Evolutionary conservation across 139 green algal genomes (phyloP).

Genomic region (Astrephomene gubernaculifera): DNA sequence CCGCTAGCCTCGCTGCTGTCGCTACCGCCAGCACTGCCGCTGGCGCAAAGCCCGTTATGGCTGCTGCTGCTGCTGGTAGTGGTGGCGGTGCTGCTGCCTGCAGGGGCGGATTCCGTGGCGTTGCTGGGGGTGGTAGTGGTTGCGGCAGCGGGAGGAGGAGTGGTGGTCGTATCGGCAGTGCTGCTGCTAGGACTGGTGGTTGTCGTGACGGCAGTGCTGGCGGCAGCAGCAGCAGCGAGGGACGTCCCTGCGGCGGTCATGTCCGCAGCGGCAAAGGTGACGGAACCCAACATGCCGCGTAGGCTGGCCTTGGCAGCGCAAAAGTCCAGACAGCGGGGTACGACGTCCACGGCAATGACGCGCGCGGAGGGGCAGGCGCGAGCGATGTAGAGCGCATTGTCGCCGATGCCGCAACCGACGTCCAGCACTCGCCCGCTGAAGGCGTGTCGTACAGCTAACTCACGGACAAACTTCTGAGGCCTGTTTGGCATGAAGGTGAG

Average conservation of each 20-base stretch:
- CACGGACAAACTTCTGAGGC: constrained; percentile 7
- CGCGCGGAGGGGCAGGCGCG: neutral
- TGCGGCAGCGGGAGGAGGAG: too few species aligned
- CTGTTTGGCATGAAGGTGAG: too few species aligned
- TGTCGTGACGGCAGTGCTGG: too few species aligned
- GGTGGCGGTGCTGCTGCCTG: too few species aligned
- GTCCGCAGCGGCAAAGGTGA: neutral
- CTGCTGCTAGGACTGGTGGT: too few species aligned
- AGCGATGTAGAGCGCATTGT: constrained; percentile 32
- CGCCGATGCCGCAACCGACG: constrained; percentile 35
- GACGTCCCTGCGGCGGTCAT: too few species aligned
- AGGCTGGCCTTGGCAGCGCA: neutral
- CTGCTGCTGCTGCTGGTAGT: too few species aligned
- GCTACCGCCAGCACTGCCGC: too few species aligned
- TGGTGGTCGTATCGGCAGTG: neutral
- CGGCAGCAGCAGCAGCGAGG: too few species aligned
- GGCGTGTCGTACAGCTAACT: neutral
- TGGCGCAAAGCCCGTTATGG: too few species aligned
- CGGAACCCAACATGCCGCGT: neutral
- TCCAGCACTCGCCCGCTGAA: constrained; percentile 25
- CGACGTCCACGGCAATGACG: constrained; percentile 10
- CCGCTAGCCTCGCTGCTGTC: neutral
- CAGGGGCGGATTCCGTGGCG: too few species aligned
- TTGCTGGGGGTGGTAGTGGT: too few species aligned
- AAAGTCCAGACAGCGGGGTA: constrained; percentile 1